A percentile compares a stretch with the other conserved stretches of the same genome.
Evolutionary conservation across 768 basidiomycete genomes (phyloP).

Genomic region (Leccinum pellstonianum): DNA sequence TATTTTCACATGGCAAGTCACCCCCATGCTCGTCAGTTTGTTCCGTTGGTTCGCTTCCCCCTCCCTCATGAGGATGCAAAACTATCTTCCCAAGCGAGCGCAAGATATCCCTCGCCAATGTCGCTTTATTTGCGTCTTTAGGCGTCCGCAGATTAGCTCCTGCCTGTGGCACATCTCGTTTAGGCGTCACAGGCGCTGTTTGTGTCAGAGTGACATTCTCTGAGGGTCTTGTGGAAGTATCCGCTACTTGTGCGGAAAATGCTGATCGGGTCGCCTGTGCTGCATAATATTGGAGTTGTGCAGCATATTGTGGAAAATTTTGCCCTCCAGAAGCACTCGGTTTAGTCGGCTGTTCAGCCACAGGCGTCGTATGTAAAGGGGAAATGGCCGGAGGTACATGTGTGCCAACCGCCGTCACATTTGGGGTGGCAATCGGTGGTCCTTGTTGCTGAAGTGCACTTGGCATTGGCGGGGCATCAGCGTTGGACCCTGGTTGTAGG

Average conservation of each 20-base stretch:
- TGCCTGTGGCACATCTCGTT: neutral
- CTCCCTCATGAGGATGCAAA: constrained; percentile 10
- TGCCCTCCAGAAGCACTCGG: constrained; percentile 1
- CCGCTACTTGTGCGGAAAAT: constrained; percentile 4
- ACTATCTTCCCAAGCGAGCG: constrained; percentile 43
- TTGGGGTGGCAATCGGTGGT: neutral
- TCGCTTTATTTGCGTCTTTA: constrained; percentile 46
- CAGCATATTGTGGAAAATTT: constrained; percentile 5
- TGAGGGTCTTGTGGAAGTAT: neutral
- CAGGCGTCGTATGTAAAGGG: neutral
- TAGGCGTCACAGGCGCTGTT: constrained; percentile 9
- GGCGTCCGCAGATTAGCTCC: constrained; percentile 24
- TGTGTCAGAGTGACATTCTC: neutral
- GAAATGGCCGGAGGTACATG: neutral
- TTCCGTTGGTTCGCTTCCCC: constrained; percentile 1
- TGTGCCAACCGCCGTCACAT: neutral
- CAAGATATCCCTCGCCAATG: constrained; percentile 57
- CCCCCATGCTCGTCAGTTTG: neutral
- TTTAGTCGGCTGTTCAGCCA: neutral
- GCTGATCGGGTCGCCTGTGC: constrained; percentile 14
- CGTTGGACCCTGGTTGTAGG: neutral
- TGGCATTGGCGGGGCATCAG: neutral
- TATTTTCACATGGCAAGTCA: neutral
- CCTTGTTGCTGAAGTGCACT: constrained; percentile 1
- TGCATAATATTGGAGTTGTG: constrained; percentile 24